Evolutionary conservation across 768 basidiomycete genomes (phyloP), one percentile per base, ranked within the genome.

Genomic region (Tricholoma sp.): DNA sequence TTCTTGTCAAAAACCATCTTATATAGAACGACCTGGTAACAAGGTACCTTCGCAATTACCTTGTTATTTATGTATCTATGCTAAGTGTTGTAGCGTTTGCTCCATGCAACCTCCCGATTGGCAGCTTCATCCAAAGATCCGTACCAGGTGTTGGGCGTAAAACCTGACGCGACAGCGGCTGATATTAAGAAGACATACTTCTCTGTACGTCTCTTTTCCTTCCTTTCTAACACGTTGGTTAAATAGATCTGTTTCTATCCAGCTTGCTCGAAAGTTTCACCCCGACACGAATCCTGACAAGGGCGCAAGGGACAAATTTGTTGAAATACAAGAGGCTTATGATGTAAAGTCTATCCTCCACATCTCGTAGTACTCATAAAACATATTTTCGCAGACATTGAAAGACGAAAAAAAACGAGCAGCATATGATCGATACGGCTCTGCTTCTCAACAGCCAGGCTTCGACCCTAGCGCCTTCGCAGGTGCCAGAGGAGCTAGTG

Each of bases 181-280:
- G 94, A 98, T 62, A 98, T 99, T 66, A 99, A 99, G 84, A 98
- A 98, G 75, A 82, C 83, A 2, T 99, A 99, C 73, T 99, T 98
- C 72, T 80, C 90, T 67, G 96, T 97, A 69, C 65, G 91, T 71
- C 59, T 18, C 64, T 59, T 55, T 24, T 52, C 28, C 49, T 29
- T 54, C 37, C 6, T 28, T 29, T 56, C 12, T 37, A 52, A 29
- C 37, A 31, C 29, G 39, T 57, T 49, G 51, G 32, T 61, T 55
- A 54, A 58, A 63, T 63, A 53, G 55, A 13, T 15, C 2, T n/a
- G 13, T 15, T 48, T 0, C 58, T 54, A 34, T 60, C 33, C 66
- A 97, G 96, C 88, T 99, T 61, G 97, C 97, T 15, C 90, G 96
- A 59, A 96, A 98, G 77, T 97, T 89, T 66, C 97, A 99, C 71